Percentiles rank a stretch among this genome's conserved stretches.
Evolutionary conservation across 331 rosid genomes (phyloP).

Genomic region (Cydonia oblonga): DNA sequence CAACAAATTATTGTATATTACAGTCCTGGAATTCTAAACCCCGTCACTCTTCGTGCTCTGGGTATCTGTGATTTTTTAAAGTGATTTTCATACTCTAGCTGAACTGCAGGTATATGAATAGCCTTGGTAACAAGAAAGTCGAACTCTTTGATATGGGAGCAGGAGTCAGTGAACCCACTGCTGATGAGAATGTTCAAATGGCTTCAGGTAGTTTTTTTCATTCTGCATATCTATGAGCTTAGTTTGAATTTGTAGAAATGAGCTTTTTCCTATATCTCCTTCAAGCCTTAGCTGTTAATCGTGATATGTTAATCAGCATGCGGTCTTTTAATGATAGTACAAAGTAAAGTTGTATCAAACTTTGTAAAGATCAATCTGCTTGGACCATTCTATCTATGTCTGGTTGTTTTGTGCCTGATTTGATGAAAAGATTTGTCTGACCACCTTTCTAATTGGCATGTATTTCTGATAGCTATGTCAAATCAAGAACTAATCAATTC

Average conservation of each 20-base stretch:
- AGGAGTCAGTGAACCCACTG: constrained; percentile 71
- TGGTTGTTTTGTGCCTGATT: not conserved
- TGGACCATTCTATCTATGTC: not conserved
- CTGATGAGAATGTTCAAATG: constrained; percentile 67
- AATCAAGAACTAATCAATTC: constrained; percentile 87
- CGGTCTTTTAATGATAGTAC: not conserved
- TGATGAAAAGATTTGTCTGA: constrained; percentile 6
- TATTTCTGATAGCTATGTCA: constrained; percentile 67
- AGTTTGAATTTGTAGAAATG: not conserved
- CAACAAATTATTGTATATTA: not conserved
- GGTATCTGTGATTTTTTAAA: not conserved
- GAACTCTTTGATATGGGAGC: constrained; percentile 95
- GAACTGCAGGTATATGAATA: constrained; percentile 70
- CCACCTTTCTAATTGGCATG: constrained; percentile 7
- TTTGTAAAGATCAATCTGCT: not conserved
- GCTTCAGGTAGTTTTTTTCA: constrained; percentile 59
- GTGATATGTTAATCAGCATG: not conserved
- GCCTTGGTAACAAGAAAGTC: constrained; percentile 79
- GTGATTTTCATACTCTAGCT: constrained; percentile 16
- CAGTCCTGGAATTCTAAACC: not conserved
- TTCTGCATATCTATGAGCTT: not conserved
- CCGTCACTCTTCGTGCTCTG: not conserved
- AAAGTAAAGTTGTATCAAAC: not conserved
- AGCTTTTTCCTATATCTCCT: not conserved
- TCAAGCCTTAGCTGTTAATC: not conserved